Base-by-base conservation (phyloP, 257 asterid species). In the Coffea canephora region DNA sequence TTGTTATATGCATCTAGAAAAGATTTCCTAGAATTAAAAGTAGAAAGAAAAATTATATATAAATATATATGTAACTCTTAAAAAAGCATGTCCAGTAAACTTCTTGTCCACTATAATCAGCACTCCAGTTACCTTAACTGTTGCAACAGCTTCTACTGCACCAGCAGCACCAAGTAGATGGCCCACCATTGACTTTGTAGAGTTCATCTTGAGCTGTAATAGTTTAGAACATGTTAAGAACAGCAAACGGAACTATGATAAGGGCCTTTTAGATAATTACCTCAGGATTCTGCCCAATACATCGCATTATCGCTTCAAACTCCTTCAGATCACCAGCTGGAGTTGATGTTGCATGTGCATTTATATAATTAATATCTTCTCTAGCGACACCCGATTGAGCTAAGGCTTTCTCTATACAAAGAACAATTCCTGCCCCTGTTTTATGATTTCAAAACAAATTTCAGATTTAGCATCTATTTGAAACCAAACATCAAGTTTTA, bases 161-260 rank as follows among this genome's bases (percentile, higher is more conserved):
- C 98, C 99, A 86, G 97, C 97, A 81, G 99, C 99, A 52, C 99
- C 99, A 50, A 95, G 96, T 72, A 95, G 90, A 87, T 95, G 99
- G 43, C 99, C 99, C 27, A 86, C 89, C 98, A 95, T 95, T 72
- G 99, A 95, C 86, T 95, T 95, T 83, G 98, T 95, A 52, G 99
- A 93, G 90, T 95, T 95, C 91, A 95, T 57, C 65, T 57, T 57
- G 11, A 57, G 25, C 65, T 57, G 65, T 2, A 57, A 57, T 10
- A 57, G 11, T 1, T 5, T 15, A 57, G 21, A 5, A 57, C 65
- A 57, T 57, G 65, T 19, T 57, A 57, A 57, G 27, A 57, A 19
- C 7, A 10, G 25, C 25, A 57, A 55, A 57, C 11, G 2, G 65
- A 1, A 19, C 0, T 57, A 21, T 21, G 7, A 6, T 19, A 19